Evolutionary conservation across 1,284 basidiomycete genomes (phyloP).

Genomic region (Ustilago lituana): DNA sequence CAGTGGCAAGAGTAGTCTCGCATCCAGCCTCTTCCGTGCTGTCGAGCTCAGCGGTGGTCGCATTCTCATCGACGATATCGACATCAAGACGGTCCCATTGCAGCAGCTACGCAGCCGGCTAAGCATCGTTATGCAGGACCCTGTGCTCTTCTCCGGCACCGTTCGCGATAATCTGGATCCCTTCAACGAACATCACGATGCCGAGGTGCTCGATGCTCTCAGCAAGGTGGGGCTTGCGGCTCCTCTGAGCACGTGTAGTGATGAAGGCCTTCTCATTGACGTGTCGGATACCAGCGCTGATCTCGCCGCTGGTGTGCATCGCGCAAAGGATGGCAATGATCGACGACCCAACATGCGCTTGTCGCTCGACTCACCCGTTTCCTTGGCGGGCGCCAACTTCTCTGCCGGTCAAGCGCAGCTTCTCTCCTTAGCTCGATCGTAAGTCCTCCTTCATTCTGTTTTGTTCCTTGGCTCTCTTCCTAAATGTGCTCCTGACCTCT

Average conservation of each 20-base stretch:
- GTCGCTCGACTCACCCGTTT: constrained; percentile 78
- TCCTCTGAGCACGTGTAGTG: constrained; percentile 34
- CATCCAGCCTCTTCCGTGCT: constrained; percentile 31
- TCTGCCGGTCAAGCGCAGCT: constrained; percentile 85
- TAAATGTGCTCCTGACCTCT: too few relatives aligned
- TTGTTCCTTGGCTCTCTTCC: too few relatives aligned
- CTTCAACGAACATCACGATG: constrained; percentile 82
- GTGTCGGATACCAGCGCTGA: constrained; percentile 53
- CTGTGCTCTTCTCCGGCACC: constrained; percentile 86
- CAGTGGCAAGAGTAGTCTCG: constrained; percentile 57
- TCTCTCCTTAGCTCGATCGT: constrained; percentile 77
- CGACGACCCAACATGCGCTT: constrained; percentile 63
- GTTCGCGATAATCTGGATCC: constrained; percentile 87
- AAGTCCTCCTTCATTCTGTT: constrained; percentile 52
- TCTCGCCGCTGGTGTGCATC: neutral
- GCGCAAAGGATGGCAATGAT: neutral
- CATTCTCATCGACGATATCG: constrained; percentile 60
- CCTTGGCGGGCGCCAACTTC: constrained; percentile 82
- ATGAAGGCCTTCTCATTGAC: constrained; percentile 64
- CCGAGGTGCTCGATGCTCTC: constrained; percentile 75
- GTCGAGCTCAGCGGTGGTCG: constrained; percentile 51
- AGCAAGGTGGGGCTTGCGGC: constrained; percentile 53
- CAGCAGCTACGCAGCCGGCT: constrained; percentile 67
- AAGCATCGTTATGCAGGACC: constrained; percentile 72
- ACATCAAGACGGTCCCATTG: constrained; percentile 46